Conservation (phyloP, 345 rosid species). For the Arabis alpina region DNA sequence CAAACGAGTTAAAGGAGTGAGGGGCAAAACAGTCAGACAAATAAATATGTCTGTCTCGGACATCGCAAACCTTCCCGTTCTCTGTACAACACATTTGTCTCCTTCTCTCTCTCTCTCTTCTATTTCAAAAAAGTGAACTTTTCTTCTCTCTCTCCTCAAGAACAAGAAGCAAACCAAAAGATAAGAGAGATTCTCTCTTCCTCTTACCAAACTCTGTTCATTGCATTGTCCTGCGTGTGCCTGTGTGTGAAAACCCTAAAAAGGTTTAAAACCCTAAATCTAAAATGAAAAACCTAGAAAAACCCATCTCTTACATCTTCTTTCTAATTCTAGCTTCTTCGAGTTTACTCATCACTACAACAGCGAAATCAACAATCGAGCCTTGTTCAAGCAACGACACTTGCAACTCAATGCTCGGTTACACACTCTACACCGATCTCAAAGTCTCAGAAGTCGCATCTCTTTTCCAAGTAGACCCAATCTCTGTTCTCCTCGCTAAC, state of each 20-base stretch:
- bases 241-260: background rate
- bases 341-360: constrained; percentile 38
- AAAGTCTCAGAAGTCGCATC: constrained; percentile 95
- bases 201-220: constrained; percentile 9
- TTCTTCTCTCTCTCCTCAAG: constrained; percentile 25
- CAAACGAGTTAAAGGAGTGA: background rate
- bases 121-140: constrained; percentile 31
- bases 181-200: constrained; percentile 21
- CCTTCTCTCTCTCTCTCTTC: constrained; percentile 36
- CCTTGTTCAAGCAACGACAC: constrained; percentile 92
- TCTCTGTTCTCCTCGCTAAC: constrained; percentile 77
- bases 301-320: constrained; percentile 17
- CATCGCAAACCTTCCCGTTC: constrained; percentile 41
- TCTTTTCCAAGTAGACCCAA: constrained; percentile 95
- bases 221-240: background rate
- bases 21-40: constrained; percentile 36
- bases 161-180: constrained; percentile 7
- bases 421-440: constrained; percentile 95
- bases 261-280: background rate
- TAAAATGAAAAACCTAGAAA: constrained; percentile 43
- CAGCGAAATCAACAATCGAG: constrained; percentile 87
- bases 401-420: constrained; percentile 88
- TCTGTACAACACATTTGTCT: constrained; percentile 45
- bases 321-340: constrained; percentile 41
- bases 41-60: constrained; percentile 37